Conservation (phyloP, 345 rosid species). For the Rhizophora mangle region DNA sequence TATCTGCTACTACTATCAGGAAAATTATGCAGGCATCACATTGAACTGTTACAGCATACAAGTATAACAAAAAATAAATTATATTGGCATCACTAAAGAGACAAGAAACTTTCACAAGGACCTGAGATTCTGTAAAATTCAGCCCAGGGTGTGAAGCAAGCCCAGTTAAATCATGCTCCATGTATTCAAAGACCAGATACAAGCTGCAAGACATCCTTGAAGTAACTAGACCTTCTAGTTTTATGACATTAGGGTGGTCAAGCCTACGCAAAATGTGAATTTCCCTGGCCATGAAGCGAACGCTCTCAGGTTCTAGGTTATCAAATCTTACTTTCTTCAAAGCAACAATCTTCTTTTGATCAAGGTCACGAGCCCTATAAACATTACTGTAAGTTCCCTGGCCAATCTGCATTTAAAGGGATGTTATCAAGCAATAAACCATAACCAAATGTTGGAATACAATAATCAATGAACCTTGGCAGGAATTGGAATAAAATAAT, state of each 20-base stretch:
- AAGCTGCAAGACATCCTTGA: slow-evolving; percentile 99
- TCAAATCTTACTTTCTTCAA: slow-evolving; percentile 96
- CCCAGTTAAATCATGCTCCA: slow-evolving; percentile 99
- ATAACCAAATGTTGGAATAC: neutral
- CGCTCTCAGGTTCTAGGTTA: slow-evolving; percentile 93
- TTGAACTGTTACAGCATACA: neutral
- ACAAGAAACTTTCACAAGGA: slow-evolving; percentile 16
- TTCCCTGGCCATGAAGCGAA: slow-evolving; percentile 97
- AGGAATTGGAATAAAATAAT: neutral
- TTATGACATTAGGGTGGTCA: slow-evolving; percentile 91
- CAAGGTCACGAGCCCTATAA: slow-evolving; percentile 92
- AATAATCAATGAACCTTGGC: neutral
- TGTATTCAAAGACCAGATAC: slow-evolving; percentile 96
- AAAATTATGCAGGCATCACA: neutral
- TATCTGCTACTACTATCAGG: neutral
- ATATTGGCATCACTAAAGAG: neutral
- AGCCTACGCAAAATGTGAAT: slow-evolving; percentile 90
- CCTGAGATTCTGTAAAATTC: slow-evolving; percentile 94
- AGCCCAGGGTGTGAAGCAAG: slow-evolving; percentile 88
- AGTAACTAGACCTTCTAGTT: slow-evolving; percentile 94
- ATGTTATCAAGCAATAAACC: slow-evolving; percentile 13
- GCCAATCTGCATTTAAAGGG: slow-evolving; percentile 67
- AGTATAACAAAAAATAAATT: neutral
- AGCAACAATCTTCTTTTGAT: slow-evolving; percentile 90
- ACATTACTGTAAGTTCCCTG: slow-evolving; percentile 98